phyloP scores from a whole-genome alignment of 345 rosid species.

The Kandelia obovata region DNA sequence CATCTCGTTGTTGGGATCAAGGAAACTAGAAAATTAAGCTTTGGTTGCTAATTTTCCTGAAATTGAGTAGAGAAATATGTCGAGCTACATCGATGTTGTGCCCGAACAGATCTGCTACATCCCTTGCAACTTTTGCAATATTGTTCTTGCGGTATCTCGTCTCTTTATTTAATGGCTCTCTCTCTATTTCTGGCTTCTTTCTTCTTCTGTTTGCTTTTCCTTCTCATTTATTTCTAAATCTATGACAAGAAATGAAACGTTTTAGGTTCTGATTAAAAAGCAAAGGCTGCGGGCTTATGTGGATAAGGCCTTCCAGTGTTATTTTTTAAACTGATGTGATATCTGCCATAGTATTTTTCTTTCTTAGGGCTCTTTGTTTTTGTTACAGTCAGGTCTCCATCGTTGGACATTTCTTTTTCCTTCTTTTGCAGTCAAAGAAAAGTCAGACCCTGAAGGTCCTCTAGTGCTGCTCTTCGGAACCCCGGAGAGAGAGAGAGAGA shows the following conservation, averaged over 20 bases:
- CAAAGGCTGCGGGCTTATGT: slow-evolving; percentile 10
- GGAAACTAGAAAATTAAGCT: too few species aligned
- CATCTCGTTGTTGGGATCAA: too few species aligned
- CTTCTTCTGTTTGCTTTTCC: background rate
- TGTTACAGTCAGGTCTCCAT: slow-evolving; percentile 50
- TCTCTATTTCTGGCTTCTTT: slow-evolving; percentile 3
- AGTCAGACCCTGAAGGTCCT: slow-evolving; percentile 28
- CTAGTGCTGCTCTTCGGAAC: slow-evolving; percentile 15
- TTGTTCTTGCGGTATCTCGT: slow-evolving; percentile 83
- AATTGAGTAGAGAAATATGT: slow-evolving; percentile 26
- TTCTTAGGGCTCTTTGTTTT: slow-evolving; percentile 28
- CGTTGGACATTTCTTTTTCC: slow-evolving; percentile 33
- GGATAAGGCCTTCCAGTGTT: slow-evolving; percentile 24
- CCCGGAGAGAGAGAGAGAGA: slow-evolving; percentile 3
- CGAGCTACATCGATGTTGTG: slow-evolving; percentile 27
- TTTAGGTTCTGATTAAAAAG: slow-evolving; percentile 34
- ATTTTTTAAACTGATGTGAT: slow-evolving; percentile 12
- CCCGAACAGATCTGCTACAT: slow-evolving; percentile 95
- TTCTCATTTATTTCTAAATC: slow-evolving; percentile 13
- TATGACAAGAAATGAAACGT: slow-evolving; percentile 23
- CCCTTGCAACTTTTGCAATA: slow-evolving; percentile 99
- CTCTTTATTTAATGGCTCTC: slow-evolving; percentile 29
- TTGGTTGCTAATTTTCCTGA: too few species aligned
- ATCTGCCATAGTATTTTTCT: background rate
- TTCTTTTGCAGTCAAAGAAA: slow-evolving; percentile 49